A percentile compares a stretch with the other conserved stretches of the same genome.
phyloP scores from a whole-genome alignment of 2,329 filamentous ascomycete species.

The Davidsoniella virescens region DNA sequence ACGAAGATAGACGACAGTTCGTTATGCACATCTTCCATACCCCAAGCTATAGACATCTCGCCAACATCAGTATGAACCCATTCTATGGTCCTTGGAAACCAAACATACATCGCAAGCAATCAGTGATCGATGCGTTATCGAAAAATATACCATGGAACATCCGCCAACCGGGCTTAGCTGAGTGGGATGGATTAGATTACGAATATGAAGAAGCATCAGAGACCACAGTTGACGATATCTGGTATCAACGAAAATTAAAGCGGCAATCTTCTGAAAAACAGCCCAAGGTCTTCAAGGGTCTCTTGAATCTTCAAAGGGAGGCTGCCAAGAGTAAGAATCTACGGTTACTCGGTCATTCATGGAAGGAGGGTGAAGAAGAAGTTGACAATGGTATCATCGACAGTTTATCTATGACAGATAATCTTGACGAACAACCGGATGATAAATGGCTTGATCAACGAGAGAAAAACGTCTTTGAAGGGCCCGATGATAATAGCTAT shows the following conservation, averaged over 20 bases:
- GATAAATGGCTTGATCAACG: neutral
- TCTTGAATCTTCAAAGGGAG: neutral
- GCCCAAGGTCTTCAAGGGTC: conserved; percentile 2
- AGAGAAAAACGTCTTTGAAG: neutral
- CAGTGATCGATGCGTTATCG: conserved; percentile 23
- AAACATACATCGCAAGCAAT: conserved; percentile 19
- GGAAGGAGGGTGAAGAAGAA: too few relatives aligned
- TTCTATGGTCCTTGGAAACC: conserved; percentile 28
- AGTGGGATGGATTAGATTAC: conserved; percentile 25
- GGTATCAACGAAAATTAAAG: neutral
- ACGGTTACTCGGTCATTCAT: too few relatives aligned
- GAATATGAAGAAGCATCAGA: conserved; percentile 13
- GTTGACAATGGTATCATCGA: too few relatives aligned
- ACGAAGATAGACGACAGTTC: conserved; percentile 22
- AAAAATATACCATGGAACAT: conserved; percentile 25
- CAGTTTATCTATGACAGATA: neutral
- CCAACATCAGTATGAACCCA: conserved; percentile 21
- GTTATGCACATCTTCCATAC: conserved; percentile 26
- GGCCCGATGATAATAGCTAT: too few relatives aligned
- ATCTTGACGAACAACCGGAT: neutral
- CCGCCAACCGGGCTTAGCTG: conserved; percentile 24
- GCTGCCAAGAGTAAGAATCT: neutral
- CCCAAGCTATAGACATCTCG: conserved; percentile 25
- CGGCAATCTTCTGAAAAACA: neutral
- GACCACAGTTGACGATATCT: conserved; percentile 4